Base-by-base conservation (phyloP, 805 yeast genomes). In the Isabelozyma heimii region DNA sequence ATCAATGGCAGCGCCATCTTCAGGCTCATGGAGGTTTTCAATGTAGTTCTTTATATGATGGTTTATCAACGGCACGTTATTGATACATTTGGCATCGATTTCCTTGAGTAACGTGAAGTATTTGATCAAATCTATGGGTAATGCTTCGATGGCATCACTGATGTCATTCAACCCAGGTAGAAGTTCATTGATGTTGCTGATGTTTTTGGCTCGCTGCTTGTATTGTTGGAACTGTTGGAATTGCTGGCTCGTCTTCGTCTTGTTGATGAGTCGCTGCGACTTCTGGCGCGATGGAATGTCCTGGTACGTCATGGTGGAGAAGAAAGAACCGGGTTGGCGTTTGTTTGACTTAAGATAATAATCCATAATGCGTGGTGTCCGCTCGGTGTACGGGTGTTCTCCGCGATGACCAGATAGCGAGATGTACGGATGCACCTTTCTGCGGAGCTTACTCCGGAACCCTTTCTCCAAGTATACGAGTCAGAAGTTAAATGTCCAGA, bases 21-120 rank as follows among this genome's bases (percentile, higher is more conserved):
- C 26, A 8, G 20, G 16, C 6, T 35, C 16, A 52, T 65, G 70
- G 12, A 63, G 48, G 3, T 48, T 37, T 8, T 55, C 58, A 27
- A 65, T 55, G 69, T 66, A 86, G 74, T 57, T 70, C 61, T 69
- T 67, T 48, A 89, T 84, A 54, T 75, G 73, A 8, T 70, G 65
- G 46, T 82, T 81, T 51, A 92, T 75, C 54, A 76, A 72, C 0
- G 97, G 97, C 8, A 85, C 75, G 0, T 89, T 76, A 52, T 81
- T 77, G 35, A 87, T 87, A 65, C 97, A 89, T 65, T 92, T 92
- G 51, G 98, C 97, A 62, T 91, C 97, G 46, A 94, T 91, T 62
- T 94, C 99, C 61, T 90, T 89, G 54, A 94, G 72, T 13, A 90
- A 72, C 1, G 98, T 94, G 65, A 91, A 83, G 62, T 91, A 92